Percentiles rank a stretch among this genome's conserved stretches.
Evolutionary conservation across 495 filamentous ascomycete species (phyloP).

Genomic region (Penicillium steckii): DNA sequence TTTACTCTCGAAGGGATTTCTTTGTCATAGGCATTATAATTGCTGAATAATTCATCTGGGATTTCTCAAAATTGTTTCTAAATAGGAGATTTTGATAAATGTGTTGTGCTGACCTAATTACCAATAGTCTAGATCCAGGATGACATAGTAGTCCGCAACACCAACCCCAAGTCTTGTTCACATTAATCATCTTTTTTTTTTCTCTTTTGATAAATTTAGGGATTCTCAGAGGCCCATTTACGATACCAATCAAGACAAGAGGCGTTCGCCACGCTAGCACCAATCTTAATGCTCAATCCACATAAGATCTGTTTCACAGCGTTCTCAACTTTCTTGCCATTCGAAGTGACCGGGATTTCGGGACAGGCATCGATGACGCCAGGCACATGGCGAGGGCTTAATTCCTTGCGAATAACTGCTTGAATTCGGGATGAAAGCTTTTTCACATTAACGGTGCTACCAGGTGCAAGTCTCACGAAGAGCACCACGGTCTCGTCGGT

Average conservation of each 20-base stretch:
- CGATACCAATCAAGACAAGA: slow-evolving; percentile 83
- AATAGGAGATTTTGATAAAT: background rate
- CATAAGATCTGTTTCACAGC: slow-evolving; percentile 94
- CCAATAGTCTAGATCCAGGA: background rate
- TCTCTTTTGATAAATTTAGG: slow-evolving; percentile 17
- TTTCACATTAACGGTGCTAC: slow-evolving; percentile 16
- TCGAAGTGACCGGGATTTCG: slow-evolving; percentile 84
- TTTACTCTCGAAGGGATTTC: background rate
- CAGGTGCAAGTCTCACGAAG: slow-evolving; percentile 69
- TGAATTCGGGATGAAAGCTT: slow-evolving; percentile 61
- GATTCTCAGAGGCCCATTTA: slow-evolving; percentile 58
- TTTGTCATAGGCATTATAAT: background rate
- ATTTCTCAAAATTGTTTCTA: background rate
- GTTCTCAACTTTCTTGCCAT: slow-evolving; percentile 94
- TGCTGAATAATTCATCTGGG: no score
- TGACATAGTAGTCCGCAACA: background rate
- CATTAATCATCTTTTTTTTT: no score
- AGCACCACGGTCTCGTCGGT: slow-evolving; percentile 82
- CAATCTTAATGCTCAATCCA: slow-evolving; percentile 79
- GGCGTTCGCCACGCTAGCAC: slow-evolving; percentile 81
- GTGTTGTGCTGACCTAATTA: background rate
- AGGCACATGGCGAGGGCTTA: slow-evolving; percentile 85
- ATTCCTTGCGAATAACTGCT: slow-evolving; percentile 61
- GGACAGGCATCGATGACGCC: slow-evolving; percentile 73
- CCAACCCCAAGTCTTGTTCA: background rate